Evolutionary conservation across 148 eudicot genomes (phyloP).

Genomic region (Silene uniflora): DNA sequence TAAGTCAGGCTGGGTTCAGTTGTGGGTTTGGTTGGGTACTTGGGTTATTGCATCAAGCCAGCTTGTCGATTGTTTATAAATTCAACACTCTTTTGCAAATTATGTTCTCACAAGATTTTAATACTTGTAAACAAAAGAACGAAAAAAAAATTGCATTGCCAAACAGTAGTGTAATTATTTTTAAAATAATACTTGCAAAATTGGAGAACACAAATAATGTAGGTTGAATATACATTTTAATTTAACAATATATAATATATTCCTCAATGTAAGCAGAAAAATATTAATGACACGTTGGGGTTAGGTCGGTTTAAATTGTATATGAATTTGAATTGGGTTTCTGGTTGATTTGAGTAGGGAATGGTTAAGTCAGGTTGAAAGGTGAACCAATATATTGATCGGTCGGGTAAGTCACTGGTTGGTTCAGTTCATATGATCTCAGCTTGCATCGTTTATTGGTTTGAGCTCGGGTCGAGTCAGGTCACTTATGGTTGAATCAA

Average conservation of each 20-base stretch:
- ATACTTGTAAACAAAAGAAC: too few relatives aligned
- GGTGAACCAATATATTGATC: too few relatives aligned
- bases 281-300: not conserved
- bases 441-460: not conserved
- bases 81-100: too few relatives aligned
- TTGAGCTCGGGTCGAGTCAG: not conserved
- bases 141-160: not conserved
- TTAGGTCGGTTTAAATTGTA: not conserved
- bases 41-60: not conserved
- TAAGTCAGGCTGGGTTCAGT: not conserved
- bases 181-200: not conserved
- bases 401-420: too few relatives aligned
- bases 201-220: not conserved
- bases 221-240: not conserved
- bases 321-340: not conserved
- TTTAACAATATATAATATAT: not conserved
- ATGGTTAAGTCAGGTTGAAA: not conserved
- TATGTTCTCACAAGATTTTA: too few relatives aligned
- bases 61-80: not conserved
- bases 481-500: not conserved
- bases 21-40: not conserved
- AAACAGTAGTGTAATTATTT: not conserved
- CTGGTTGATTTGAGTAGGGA: not conserved
- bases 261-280: not conserved
- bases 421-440: not conserved